These are phyloP conservation scores for Suhomyces chickasaworum DNA, from an alignment of 1,139 yeast species.

Conservation along the genomic window DNA sequence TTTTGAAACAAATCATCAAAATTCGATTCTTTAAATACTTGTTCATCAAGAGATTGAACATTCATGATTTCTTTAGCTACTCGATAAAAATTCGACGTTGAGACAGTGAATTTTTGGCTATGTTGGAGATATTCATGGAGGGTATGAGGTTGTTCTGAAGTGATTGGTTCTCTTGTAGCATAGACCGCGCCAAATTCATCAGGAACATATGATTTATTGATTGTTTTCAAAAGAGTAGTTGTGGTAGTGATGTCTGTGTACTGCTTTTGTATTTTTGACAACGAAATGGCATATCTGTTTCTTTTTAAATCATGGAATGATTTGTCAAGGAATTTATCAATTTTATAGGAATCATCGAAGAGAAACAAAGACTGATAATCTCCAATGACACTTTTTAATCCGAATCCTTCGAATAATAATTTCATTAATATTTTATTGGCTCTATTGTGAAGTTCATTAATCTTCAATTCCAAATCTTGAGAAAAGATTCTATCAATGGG, in stretches of 20 bases:
- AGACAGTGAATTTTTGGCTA: constrained; percentile 35
- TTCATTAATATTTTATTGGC: constrained; percentile 68
- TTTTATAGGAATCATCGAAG: constrained; percentile 46
- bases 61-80: constrained; percentile 66
- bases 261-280: constrained; percentile 30
- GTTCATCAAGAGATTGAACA: constrained; percentile 66
- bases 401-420: constrained; percentile 62
- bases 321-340: constrained; percentile 46
- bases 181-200: background rate
- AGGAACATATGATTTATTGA: background rate
- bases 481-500: constrained; percentile 53
- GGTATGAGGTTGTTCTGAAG: background rate
- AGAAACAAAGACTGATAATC: constrained; percentile 59
- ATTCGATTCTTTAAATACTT: constrained; percentile 37
- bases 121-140: constrained; percentile 20
- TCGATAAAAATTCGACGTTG: constrained; percentile 49
- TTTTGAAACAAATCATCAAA: constrained; percentile 37
- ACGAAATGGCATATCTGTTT: constrained; percentile 34
- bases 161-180: background rate
- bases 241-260: constrained; percentile 22
- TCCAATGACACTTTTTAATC: constrained; percentile 49
- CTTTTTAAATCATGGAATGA: constrained; percentile 39
- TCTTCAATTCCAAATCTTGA: constrained; percentile 55
- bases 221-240: background rate
- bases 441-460: constrained; percentile 63